phyloP scores from a whole-genome alignment of 2,329 filamentous ascomycete genomes.

The Cladophialophora psammophila region DNA sequence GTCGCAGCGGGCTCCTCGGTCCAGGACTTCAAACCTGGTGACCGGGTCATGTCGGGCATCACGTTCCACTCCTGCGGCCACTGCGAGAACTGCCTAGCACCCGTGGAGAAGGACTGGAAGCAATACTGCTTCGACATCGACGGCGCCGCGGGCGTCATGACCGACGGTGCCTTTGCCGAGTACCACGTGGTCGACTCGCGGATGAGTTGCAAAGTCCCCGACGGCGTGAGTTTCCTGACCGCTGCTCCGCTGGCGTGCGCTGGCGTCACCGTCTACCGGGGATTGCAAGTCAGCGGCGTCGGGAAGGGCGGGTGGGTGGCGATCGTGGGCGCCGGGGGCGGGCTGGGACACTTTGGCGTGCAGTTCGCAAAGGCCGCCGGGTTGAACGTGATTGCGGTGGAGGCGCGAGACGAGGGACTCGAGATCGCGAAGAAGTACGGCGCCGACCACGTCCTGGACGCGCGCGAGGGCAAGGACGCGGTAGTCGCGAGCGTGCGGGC shows the following conservation, averaged over 20 bases:
- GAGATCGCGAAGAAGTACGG: slow-evolving; percentile 56
- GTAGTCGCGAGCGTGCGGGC: slow-evolving; percentile 57
- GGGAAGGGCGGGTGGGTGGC: slow-evolving; percentile 47
- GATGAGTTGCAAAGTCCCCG: slow-evolving; percentile 56
- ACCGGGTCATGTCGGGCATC: slow-evolving; percentile 64
- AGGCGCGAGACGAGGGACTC: slow-evolving; percentile 62
- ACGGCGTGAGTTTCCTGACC: slow-evolving; percentile 56
- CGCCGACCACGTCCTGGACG: slow-evolving; percentile 61
- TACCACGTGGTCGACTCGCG: slow-evolving; percentile 61
- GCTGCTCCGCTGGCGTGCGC: slow-evolving; percentile 66
- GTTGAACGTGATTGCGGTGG: slow-evolving; percentile 61
- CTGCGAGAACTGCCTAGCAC: slow-evolving; percentile 57
- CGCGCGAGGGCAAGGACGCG: slow-evolving; percentile 54
- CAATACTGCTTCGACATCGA: slow-evolving; percentile 62
- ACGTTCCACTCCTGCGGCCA: slow-evolving; percentile 61
- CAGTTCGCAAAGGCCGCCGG: slow-evolving; percentile 48
- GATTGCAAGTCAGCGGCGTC: slow-evolving; percentile 52
- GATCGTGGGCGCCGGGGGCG: slow-evolving; percentile 59
- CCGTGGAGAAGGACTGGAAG: slow-evolving; percentile 38
- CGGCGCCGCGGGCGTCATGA: slow-evolving; percentile 57
- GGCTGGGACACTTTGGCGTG: slow-evolving; percentile 55
- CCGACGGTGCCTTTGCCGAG: slow-evolving; percentile 65
- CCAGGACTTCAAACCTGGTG: slow-evolving; percentile 54
- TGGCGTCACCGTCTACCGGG: slow-evolving; percentile 60
- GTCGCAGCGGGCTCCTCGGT: slow-evolving; percentile 54